Evolutionary conservation across 192 early-diverging fungal genomes (phyloP), one percentile per base, ranked within the genome.

Genomic region (Coemansia asiatica): DNA sequence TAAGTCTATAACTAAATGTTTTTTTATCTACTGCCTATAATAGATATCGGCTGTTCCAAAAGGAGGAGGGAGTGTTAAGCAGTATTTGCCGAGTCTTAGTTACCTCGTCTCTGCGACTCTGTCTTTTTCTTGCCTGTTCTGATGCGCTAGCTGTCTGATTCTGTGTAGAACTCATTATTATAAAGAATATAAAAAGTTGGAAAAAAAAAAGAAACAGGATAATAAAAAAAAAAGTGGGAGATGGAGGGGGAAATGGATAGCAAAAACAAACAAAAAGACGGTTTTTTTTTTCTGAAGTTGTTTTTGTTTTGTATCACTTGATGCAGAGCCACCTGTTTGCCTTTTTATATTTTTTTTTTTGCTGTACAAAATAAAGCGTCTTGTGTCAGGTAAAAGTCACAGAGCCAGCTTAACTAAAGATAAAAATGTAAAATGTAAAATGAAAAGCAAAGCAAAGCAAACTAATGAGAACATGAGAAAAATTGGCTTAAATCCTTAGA

Each of bases 101-200:
- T 76, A 76, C 79, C 70, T 81, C 79, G 70, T 81, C 79, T 27
- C 67, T 57, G 56, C 79, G 79, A 5, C 36, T 81, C 61, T 81
- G 79, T 29, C 79, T 57, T 55, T 81, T 75, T 50, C 79, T 62
- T 29, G 79, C 79, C 60, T 81, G 79, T 63, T 76, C 79, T 12
- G 79, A 63, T 12, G 60, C 60, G 62, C 61, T 64, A 12, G 66
- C 53, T 21, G 51, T 54, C 23, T 69, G 59, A 56, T 64, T 74
- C 62, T 69, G 77, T 27, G 71, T 55, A 22, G 71, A 71, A 58
- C 77, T 79, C 77, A 79, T 79, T 71, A 74, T 79, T 54, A 18
- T 28, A 48, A 19, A 44, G 8, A 44, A 44, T 6, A 44, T 3
- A 44, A 44, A 44, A 6, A 44, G 23, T 6, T 51, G 21, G 49